phyloP scores from a whole-genome alignment of 768 basidiomycete genomes.

The Lactarius akahatsu region DNA sequence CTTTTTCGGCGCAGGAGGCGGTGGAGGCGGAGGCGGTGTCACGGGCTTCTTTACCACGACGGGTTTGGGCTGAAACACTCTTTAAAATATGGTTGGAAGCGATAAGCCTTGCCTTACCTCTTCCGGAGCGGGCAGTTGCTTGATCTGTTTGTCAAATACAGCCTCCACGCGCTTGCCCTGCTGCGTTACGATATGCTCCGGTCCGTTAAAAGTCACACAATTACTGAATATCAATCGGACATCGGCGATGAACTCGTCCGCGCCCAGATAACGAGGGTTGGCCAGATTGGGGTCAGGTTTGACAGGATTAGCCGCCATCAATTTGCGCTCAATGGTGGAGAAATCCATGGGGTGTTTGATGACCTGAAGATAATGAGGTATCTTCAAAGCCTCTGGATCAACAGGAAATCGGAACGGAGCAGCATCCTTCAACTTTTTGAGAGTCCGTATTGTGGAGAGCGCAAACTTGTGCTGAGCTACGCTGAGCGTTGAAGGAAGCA shows the following conservation, averaged over 20 bases:
- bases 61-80: conserved; percentile 42
- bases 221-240: conserved; percentile 88
- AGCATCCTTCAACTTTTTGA: conserved; percentile 88
- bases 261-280: conserved; percentile 74
- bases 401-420: conserved; percentile 83
- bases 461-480: conserved; percentile 77
- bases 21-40: conserved; percentile 40
- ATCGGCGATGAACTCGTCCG: conserved; percentile 82
- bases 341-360: conserved; percentile 95
- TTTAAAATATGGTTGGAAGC: conserved; percentile 12
- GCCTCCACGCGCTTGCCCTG: conserved; percentile 83
- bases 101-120: conserved; percentile 54
- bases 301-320: conserved; percentile 70
- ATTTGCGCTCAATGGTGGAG: conserved; percentile 86
- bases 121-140: conserved; percentile 72
- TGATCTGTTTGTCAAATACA: conserved; percentile 84
- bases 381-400: conserved; percentile 76
- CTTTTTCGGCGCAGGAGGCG: conserved; percentile 46
- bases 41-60: conserved; percentile 45
- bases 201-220: conserved; percentile 89
- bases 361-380: conserved; percentile 86
- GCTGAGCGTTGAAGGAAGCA: conserved; percentile 53
- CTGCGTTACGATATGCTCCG: conserved; percentile 73
- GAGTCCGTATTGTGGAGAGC: conserved; percentile 66
- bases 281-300: conserved; percentile 69